A percentile compares a stretch with the other conserved stretches of the same genome.
Evolutionary conservation across 2,329 filamentous ascomycete species (phyloP).

Genomic region (Verticillium zaregamsianum): DNA sequence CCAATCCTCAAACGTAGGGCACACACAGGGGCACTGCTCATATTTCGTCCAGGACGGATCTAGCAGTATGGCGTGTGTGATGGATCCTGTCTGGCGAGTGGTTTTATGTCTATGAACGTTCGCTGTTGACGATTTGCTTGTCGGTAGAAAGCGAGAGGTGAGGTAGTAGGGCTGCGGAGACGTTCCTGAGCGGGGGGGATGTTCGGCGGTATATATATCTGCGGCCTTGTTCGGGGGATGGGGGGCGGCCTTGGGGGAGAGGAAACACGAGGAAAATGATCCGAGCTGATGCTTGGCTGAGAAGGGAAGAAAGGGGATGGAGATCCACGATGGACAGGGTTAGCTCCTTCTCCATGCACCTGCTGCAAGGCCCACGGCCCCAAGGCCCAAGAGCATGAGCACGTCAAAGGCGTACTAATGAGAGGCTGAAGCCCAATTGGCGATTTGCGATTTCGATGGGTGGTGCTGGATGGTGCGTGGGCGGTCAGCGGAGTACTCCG

Average conservation of each 20-base stretch:
- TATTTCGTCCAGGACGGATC: conserved; percentile 5
- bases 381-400: neutral
- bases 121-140: neutral
- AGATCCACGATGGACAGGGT: neutral
- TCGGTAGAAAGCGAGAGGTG: neutral
- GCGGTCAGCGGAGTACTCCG: neutral
- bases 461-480: neutral
- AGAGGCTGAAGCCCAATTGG: neutral
- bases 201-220: neutral
- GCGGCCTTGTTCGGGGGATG: neutral
- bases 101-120: neutral
- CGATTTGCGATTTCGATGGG: neutral
- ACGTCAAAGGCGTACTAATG: neutral
- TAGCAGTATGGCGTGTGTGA: conserved; percentile 1
- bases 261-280: neutral
- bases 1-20: conserved; percentile 13
- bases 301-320: neutral
- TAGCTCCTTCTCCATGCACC: neutral
- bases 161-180: neutral
- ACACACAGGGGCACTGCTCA: conserved; percentile 14
- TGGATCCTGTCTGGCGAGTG: neutral
- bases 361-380: neutral
- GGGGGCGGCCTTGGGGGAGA: neutral
- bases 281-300: neutral
- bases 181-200: neutral